Conservation (phyloP, 225 moss, liverwort and hornwort species). For the Pseudoscleropodium purum region DNA sequence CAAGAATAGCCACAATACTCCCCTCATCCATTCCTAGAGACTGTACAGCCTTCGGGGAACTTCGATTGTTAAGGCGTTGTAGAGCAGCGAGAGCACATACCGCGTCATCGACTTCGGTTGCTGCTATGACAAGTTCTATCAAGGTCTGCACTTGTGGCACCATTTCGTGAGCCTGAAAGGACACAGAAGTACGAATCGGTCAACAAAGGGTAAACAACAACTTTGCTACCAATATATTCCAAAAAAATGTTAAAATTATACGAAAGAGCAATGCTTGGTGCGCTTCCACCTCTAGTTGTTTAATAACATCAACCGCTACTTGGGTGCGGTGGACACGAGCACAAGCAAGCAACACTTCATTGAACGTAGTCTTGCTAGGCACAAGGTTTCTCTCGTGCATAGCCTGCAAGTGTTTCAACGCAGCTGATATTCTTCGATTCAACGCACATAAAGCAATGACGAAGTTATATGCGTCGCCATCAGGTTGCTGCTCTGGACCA, state of each 20-base stretch:
- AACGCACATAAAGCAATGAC: conserved; percentile 83
- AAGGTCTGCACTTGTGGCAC: conserved; percentile 43
- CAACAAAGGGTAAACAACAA: neutral
- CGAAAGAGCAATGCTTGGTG: neutral
- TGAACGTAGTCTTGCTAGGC: conserved; percentile 86
- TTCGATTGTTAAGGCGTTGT: conserved; percentile 25
- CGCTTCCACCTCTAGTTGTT: conserved; percentile 64
- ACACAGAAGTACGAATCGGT: neutral
- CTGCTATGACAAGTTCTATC: conserved; percentile 51
- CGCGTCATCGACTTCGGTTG: conserved; percentile 64
- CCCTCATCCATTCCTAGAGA: conserved; percentile 74
- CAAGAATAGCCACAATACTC: conserved; percentile 56
- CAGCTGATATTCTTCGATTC: conserved; percentile 62
- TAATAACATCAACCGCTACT: conserved; percentile 49
- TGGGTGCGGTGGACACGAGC: conserved; percentile 41
- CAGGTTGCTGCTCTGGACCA: conserved; percentile 69
- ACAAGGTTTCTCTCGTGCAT: conserved; percentile 57
- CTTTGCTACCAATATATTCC: neutral
- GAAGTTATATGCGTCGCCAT: conserved; percentile 89
- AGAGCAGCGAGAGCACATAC: conserved; percentile 58
- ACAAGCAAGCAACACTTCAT: conserved; percentile 73
- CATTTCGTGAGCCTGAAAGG: conserved; percentile 46
- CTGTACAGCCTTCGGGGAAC: conserved; percentile 5
- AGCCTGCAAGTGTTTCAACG: conserved; percentile 57
- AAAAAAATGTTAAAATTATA: neutral